Base-by-base conservation (phyloP, 1,139 yeast species). In the Scheffersomyces cryptocercus region DNA sequence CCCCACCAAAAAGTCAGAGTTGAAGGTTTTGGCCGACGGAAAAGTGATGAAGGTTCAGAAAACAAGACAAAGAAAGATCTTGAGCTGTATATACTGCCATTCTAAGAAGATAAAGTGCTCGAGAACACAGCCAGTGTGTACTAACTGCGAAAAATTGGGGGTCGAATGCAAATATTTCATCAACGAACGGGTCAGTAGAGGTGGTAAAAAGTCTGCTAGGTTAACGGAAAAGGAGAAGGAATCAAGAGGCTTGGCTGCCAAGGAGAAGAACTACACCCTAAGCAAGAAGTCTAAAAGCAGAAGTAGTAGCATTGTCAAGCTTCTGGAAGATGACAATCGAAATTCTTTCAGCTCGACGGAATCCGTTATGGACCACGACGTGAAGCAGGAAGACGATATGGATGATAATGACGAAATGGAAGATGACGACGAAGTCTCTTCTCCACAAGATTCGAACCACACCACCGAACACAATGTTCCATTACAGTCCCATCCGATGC, bases 51-150 rank as follows among this genome's bases (percentile, higher is more conserved):
- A 81, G 58, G 77, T 80, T 7, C 86, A 81, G 51, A 79, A 77
- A 46, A 68, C 81, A 4, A 72, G 86, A 47, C 86, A 81, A 56
- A 60, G 86, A 42, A 72, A 74, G 53, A 79, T 81, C 38, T 64
- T 77, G 40, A 73, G 80, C 46, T 81, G 86, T 61, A 79, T 81
- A 11, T 75, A 82, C 36, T 81, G 86, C 50, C 86, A 81, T 56
- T 79, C 81, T 43, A 72, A 82, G 45, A 81, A 81, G 59, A 79
- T 81, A 52, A 79, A 79, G 55, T 81, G 86, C 54, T 73, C 81
- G 2, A 64, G 85, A 45, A 75, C 67, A 11, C 68, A 62, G 26
- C 78, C 78, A 7, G 56, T 64, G 3, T 81, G 86, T 53, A 64
- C 64, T 44, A 79, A 77, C 56, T 81, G 86, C 58, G 61, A 71